phyloP scores from a whole-genome alignment of 805 yeast genomes.

The Saturnispora besseyi region DNA sequence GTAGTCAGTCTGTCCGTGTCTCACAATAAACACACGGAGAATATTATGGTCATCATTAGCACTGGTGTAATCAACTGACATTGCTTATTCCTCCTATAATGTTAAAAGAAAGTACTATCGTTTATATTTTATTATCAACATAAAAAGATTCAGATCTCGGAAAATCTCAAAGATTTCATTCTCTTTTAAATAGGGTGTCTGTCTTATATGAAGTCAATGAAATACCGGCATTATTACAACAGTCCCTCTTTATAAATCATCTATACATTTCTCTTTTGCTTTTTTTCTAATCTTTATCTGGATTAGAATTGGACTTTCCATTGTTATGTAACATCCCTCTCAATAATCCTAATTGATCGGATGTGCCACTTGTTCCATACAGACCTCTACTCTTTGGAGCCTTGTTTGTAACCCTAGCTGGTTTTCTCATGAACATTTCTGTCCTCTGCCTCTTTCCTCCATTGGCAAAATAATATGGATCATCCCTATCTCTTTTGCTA shows the following conservation, averaged over 20 bases:
- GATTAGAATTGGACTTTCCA: background rate
- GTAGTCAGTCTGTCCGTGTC: conserved; percentile 82
- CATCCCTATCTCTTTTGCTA: conserved; percentile 7
- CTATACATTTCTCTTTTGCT: background rate
- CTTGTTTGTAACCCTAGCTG: background rate
- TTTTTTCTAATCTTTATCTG: background rate
- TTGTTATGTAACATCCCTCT: conserved; percentile 1
- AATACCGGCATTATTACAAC: background rate
- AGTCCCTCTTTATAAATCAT: background rate
- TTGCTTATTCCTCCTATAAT: background rate
- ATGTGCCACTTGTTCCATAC: background rate
- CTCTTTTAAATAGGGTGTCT: background rate
- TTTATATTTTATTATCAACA: too few species aligned
- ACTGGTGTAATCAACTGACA: background rate
- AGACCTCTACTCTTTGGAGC: background rate
- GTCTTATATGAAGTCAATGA: too few species aligned
- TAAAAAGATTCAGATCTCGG: background rate
- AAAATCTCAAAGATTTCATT: background rate
- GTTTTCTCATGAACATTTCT: background rate
- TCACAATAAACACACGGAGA: conserved; percentile 44
- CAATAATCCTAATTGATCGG: background rate
- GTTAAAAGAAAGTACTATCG: too few species aligned
- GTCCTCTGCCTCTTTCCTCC: background rate
- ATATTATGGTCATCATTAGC: conserved; percentile 1
- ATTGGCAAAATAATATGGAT: background rate